These are phyloP conservation scores for Canavalia gladiata DNA, from an alignment of 306 rosid species.

Conservation along the genomic window DNA sequence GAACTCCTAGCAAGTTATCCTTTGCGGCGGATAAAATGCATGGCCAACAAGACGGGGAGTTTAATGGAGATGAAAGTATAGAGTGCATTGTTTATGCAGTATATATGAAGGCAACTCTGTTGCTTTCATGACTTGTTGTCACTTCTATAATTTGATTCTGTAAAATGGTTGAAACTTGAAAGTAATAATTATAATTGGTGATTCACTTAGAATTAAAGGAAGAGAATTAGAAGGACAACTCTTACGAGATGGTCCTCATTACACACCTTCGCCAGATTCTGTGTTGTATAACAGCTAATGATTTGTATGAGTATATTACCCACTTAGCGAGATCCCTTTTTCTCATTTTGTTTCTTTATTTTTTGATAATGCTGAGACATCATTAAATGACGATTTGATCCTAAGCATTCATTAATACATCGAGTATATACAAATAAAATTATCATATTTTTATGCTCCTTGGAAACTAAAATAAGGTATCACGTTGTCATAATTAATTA, in stretches of 20 bases:
- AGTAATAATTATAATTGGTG: constrained; percentile 30
- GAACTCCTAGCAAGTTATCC: constrained; percentile 53
- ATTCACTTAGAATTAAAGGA: constrained; percentile 15
- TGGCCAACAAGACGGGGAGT: constrained; percentile 55
- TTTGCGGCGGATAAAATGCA: constrained; percentile 56
- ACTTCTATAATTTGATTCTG: constrained; percentile 41
- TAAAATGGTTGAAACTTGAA: constrained; percentile 32
- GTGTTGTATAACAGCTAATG: constrained; percentile 31
- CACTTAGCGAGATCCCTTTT: background rate
- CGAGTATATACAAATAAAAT: background rate
- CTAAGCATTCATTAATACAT: background rate
- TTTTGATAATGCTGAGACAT: background rate
- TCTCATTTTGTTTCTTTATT: background rate
- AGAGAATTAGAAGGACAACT: constrained; percentile 27
- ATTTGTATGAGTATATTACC: constrained; percentile 2
- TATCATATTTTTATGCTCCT: background rate
- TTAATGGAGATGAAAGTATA: constrained; percentile 75
- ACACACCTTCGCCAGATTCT: constrained; percentile 28
- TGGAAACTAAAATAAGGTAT: background rate
- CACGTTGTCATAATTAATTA: background rate
- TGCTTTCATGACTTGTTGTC: constrained; percentile 46
- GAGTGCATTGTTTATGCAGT: constrained; percentile 73
- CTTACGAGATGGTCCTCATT: background rate
- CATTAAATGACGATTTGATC: constrained; percentile 5
- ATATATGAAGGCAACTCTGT: constrained; percentile 57